These are phyloP conservation scores for Rosa multiflora DNA, from an alignment of 306 rosid species.

Conservation along the genomic window DNA sequence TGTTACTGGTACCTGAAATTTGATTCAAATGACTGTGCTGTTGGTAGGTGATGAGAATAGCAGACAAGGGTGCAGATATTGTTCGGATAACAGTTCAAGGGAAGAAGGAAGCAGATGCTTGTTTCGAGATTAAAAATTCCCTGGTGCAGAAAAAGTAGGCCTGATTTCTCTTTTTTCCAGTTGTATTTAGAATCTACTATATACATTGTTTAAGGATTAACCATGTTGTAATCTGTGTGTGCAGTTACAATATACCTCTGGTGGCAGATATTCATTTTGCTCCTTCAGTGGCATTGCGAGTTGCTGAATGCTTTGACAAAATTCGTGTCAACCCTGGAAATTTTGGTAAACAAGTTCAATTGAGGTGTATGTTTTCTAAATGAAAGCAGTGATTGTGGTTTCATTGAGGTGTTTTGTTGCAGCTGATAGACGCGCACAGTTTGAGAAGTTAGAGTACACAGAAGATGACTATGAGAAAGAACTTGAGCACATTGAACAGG, in stretches of 20 bases:
- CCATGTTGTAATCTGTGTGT: conserved; percentile 23
- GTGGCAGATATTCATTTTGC: conserved; percentile 97
- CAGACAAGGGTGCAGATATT: conserved; percentile 92
- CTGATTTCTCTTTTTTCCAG: conserved; percentile 10
- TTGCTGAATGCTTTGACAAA: conserved; percentile 90
- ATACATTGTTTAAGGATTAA: conserved; percentile 17
- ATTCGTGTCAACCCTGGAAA: conserved; percentile 95
- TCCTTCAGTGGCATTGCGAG: conserved; percentile 77
- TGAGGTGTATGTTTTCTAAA: neutral
- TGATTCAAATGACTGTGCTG: conserved; percentile 23
- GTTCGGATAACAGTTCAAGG: conserved; percentile 98
- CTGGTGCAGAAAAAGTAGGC: conserved; percentile 94
- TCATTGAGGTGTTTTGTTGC: conserved; percentile 36
- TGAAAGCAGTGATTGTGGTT: conserved; percentile 22
- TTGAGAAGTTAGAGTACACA: conserved; percentile 81
- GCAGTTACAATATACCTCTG: conserved; percentile 80
- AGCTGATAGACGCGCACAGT: conserved; percentile 99
- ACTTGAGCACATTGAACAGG: conserved; percentile 98
- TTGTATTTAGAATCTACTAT: conserved; percentile 11
- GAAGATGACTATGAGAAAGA: conserved; percentile 94
- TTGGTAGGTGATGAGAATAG: conserved; percentile 86
- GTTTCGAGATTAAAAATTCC: conserved; percentile 84
- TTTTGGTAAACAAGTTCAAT: conserved; percentile 55
- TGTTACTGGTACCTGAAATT: neutral
- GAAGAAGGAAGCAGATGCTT: conserved; percentile 97